phyloP scores from a whole-genome alignment of 768 basidiomycete species.

The Psilocybe tampanensis region DNA sequence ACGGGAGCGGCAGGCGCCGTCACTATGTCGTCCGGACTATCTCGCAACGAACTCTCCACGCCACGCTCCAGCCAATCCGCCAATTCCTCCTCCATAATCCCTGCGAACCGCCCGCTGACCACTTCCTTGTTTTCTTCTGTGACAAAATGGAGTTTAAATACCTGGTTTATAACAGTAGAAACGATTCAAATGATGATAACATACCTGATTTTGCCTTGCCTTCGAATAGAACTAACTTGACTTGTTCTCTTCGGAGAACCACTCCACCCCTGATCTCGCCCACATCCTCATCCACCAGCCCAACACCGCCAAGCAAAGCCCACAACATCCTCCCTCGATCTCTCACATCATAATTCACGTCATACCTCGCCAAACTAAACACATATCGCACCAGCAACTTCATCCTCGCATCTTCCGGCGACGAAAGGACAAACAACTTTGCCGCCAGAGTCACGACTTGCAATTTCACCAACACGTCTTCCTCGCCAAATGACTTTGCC shows the following conservation, averaged over 20 bases:
- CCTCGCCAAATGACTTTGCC: slow-evolving; percentile 69
- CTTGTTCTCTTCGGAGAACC: slow-evolving; percentile 80
- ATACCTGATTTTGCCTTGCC: slow-evolving; percentile 60
- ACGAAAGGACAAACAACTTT: slow-evolving; percentile 75
- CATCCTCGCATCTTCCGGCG: slow-evolving; percentile 52
- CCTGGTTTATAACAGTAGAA: neutral
- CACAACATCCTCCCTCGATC: slow-evolving; percentile 85
- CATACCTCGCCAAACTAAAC: slow-evolving; percentile 85
- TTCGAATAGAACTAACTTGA: slow-evolving; percentile 75
- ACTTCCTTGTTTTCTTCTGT: slow-evolving; percentile 60
- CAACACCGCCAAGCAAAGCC: slow-evolving; percentile 64
- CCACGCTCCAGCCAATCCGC: slow-evolving; percentile 92
- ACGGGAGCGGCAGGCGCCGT: slow-evolving; percentile 31
- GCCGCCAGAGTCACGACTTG: slow-evolving; percentile 86
- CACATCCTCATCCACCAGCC: slow-evolving; percentile 37
- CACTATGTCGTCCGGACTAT: slow-evolving; percentile 56
- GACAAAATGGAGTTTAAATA: neutral
- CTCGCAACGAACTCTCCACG: slow-evolving; percentile 76
- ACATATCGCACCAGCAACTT: slow-evolving; percentile 68
- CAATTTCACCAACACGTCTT: slow-evolving; percentile 73
- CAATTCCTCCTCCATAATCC: slow-evolving; percentile 47
- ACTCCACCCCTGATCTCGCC: slow-evolving; percentile 61
- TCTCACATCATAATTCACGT: slow-evolving; percentile 85
- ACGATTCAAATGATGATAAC: slow-evolving; percentile 12
- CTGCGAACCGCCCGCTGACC: slow-evolving; percentile 57